Conservation (phyloP, 495 filamentous ascomycete species). For the Daldinia concentrica region DNA sequence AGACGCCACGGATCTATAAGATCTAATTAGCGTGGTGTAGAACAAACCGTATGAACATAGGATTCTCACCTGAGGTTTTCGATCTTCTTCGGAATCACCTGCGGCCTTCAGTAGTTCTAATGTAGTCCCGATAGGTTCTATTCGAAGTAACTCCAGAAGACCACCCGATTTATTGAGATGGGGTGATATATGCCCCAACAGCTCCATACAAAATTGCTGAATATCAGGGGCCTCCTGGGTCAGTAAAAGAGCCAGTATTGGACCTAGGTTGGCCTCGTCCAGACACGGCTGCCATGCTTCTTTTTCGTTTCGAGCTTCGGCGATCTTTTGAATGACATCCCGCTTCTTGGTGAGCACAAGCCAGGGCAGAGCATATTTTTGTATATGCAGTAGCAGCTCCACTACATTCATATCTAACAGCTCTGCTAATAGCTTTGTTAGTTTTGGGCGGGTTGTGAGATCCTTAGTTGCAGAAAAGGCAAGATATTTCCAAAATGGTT, state of each 20-base stretch:
- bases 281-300: conserved; percentile 52
- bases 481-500: conserved; percentile 86
- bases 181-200: conserved; percentile 70
- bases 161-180: conserved; percentile 70
- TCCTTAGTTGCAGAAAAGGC: conserved; percentile 83
- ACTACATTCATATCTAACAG: conserved; percentile 75
- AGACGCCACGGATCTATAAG: conserved; percentile 65
- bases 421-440: conserved; percentile 81
- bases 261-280: conserved; percentile 74
- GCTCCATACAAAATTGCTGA: conserved; percentile 72
- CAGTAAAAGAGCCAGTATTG: conserved; percentile 81
- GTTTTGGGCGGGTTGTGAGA: conserved; percentile 79
- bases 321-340: conserved; percentile 83
- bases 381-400: conserved; percentile 79
- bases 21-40: conserved; percentile 32
- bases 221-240: conserved; percentile 73
- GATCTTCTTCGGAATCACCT: conserved; percentile 70
- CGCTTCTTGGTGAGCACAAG: conserved; percentile 79
- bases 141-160: conserved; percentile 73
- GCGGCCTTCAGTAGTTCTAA: conserved; percentile 85
- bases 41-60: conserved; percentile 5
- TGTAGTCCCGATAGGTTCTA: conserved; percentile 77
- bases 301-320: conserved; percentile 70
- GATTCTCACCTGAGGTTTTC: conserved; percentile 59
- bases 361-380: conserved; percentile 82